A percentile compares a stretch with the other conserved stretches of the same genome.
Conservation (phyloP, 441 rosid genomes). For the Arabidopsis hybrid region DNA sequence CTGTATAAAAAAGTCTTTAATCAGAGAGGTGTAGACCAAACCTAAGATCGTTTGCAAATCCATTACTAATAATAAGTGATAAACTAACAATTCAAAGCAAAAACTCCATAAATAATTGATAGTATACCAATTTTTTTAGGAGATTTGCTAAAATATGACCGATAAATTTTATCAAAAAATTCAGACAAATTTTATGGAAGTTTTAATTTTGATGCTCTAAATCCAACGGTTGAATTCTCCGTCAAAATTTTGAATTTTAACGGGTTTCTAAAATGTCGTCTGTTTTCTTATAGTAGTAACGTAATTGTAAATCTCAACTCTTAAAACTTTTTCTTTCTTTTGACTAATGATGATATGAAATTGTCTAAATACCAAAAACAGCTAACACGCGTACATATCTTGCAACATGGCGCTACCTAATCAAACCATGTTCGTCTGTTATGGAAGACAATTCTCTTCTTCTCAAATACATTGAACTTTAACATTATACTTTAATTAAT, state of each 20-base stretch:
- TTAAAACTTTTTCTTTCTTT: no score
- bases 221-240: no score
- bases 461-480: conserved; percentile 7
- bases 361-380: background rate
- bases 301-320: background rate
- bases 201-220: no score
- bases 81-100: background rate
- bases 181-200: no score
- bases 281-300: background rate
- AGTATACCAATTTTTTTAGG: no score
- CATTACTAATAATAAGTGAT: background rate
- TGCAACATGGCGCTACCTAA: conserved; percentile 3
- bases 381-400: conserved; percentile 12
- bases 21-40: background rate
- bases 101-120: background rate
- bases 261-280: no score
- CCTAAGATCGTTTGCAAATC: background rate
- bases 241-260: no score
- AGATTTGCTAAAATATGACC: no score
- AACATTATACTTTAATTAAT: background rate
- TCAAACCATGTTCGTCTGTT: conserved; percentile 10
- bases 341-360: background rate
- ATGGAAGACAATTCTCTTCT: background rate
- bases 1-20: background rate
- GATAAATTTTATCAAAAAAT: no score